phyloP scores from a whole-genome alignment of 2,329 filamentous ascomycete species.

The Fusarium lyarnte region DNA sequence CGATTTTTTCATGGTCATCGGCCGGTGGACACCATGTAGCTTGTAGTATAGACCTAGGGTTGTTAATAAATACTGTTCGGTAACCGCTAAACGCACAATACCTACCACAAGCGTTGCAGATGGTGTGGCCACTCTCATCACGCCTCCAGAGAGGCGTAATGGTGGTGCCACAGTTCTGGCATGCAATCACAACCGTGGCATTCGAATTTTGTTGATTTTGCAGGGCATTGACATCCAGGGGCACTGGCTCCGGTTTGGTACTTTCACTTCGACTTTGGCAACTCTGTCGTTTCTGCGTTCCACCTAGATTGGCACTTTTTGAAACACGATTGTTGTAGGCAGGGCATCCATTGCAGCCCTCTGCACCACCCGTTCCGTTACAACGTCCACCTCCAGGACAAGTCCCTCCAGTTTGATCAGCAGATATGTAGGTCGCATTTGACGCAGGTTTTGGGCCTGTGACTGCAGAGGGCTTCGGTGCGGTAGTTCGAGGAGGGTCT shows the following conservation, averaged over 20 bases:
- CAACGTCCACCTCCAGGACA: constrained; percentile 95
- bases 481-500: constrained; percentile 54
- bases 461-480: constrained; percentile 51
- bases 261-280: constrained; percentile 44
- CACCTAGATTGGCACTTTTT: constrained; percentile 79
- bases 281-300: constrained; percentile 59
- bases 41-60: constrained; percentile 89
- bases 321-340: constrained; percentile 97
- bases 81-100: constrained; percentile 34
- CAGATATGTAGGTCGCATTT: constrained; percentile 76
- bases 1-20: constrained; percentile 98
- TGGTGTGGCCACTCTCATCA: constrained; percentile 93
- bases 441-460: constrained; percentile 53
- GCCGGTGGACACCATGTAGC: constrained; percentile 90
- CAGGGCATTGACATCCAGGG: constrained; percentile 49
- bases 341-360: constrained; percentile 94
- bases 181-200: constrained; percentile 75
- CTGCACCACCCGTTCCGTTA: constrained; percentile 94
- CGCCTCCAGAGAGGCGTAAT: constrained; percentile 96
- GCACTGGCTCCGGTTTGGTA: constrained; percentile 42
- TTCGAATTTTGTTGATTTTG: constrained; percentile 45
- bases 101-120: constrained; percentile 97
- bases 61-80: constrained; percentile 14
- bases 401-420: constrained; percentile 82
- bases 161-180: constrained; percentile 96